Conservation (phyloP, 768 basidiomycete species). For the Rickenella mellea region DNA sequence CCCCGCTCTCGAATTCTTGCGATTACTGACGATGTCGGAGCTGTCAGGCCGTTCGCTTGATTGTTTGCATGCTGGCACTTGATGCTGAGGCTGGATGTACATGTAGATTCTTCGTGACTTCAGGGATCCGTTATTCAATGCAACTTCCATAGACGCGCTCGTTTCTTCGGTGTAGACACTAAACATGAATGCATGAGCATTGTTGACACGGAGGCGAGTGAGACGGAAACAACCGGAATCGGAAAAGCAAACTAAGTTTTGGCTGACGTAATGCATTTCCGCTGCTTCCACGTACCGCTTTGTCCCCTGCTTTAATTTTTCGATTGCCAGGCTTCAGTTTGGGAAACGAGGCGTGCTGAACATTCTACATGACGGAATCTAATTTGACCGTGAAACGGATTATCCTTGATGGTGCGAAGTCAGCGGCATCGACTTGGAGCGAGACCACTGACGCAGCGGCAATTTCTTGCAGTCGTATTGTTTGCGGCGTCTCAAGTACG, state of each 20-base stretch:
- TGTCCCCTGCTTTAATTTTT: slow-evolving; percentile 15
- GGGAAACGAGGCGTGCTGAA: slow-evolving; percentile 7
- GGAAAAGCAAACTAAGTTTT: slow-evolving; percentile 4
- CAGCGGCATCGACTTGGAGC: not conserved
- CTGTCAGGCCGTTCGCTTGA: too few species aligned
- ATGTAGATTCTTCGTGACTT: too few species aligned
- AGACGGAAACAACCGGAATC: slow-evolving; percentile 6
- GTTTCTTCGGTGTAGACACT: slow-evolving; percentile 43
- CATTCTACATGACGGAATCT: slow-evolving; percentile 20
- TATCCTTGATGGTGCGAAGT: slow-evolving; percentile 14
- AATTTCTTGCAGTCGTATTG: slow-evolving; percentile 25
- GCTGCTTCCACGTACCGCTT: not conserved
- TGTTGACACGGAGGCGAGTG: too few species aligned
- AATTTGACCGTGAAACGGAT: slow-evolving; percentile 16
- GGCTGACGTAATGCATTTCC: slow-evolving; percentile 3
- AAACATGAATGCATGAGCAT: slow-evolving; percentile 7
- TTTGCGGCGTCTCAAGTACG: slow-evolving; percentile 44
- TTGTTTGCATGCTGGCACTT: too few species aligned
- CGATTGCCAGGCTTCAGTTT: slow-evolving; percentile 23
- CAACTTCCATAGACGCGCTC: slow-evolving; percentile 31
- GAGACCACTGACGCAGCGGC: slow-evolving; percentile 4
- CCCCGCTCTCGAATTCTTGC: too few species aligned
- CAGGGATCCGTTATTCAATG: too few species aligned
- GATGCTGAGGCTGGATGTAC: too few species aligned
- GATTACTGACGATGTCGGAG: too few species aligned